Evolutionary conservation across 352 stramenopile genomes (phyloP).

Genomic region (Plasmopara muralis): DNA sequence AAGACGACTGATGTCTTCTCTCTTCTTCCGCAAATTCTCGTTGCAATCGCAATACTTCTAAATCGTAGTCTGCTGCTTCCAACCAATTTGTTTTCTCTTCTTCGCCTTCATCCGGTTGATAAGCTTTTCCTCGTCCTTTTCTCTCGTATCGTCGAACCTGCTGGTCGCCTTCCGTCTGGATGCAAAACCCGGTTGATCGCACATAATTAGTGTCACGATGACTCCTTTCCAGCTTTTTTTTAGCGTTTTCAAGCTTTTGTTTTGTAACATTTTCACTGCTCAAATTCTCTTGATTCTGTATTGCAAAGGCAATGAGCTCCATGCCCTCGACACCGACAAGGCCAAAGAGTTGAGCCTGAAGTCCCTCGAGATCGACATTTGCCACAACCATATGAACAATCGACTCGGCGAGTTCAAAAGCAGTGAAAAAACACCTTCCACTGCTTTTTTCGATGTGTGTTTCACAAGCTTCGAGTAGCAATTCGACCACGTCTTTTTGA

Average conservation of each 20-base stretch:
- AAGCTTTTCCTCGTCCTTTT: slow-evolving; percentile 52
- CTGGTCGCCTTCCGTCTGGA: slow-evolving; percentile 61
- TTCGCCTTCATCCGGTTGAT: slow-evolving; percentile 30
- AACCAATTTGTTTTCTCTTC: slow-evolving; percentile 53
- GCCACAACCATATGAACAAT: slow-evolving; percentile 61
- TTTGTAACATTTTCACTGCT: slow-evolving; percentile 20
- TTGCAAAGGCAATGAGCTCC: slow-evolving; percentile 73
- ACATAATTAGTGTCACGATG: slow-evolving; percentile 13
- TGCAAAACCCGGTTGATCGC: slow-evolving; percentile 42
- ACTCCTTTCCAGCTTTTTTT: slow-evolving; percentile 35
- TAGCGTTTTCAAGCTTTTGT: slow-evolving; percentile 36
- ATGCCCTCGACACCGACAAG: slow-evolving; percentile 83
- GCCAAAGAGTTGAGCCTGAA: slow-evolving; percentile 73
- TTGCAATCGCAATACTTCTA: slow-evolving; percentile 67
- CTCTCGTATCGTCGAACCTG: slow-evolving; percentile 36
- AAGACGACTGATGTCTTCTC: slow-evolving; percentile 50
- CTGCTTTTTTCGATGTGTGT: slow-evolving; percentile 29
- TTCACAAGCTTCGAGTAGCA: slow-evolving; percentile 39
- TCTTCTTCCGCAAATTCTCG: slow-evolving; percentile 67
- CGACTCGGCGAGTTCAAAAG: slow-evolving; percentile 58
- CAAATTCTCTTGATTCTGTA: slow-evolving; percentile 44
- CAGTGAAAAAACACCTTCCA: slow-evolving; percentile 48
- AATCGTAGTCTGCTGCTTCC: slow-evolving; percentile 69
- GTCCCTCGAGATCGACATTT: slow-evolving; percentile 43
- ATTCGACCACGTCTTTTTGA: slow-evolving; percentile 25